phyloP scores from a whole-genome alignment of 805 yeast genomes.

The Candida pseudoglaebosa region DNA sequence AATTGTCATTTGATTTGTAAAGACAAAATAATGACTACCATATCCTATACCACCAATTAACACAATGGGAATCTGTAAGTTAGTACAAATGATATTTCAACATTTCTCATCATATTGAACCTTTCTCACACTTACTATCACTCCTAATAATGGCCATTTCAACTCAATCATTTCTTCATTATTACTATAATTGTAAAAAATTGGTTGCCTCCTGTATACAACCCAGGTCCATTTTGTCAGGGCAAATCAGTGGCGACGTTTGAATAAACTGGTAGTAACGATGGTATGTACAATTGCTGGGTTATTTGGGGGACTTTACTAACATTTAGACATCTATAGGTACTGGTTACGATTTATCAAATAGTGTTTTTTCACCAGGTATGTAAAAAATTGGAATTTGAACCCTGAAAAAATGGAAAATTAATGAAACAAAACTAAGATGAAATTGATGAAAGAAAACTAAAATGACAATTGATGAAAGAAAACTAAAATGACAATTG shows the following conservation, averaged over 20 bases:
- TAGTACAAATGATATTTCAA: slow-evolving; percentile 13
- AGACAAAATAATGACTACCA: slow-evolving; percentile 56
- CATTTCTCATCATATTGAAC: too few species aligned
- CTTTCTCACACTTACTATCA: slow-evolving; percentile 30
- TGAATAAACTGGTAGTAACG: neutral
- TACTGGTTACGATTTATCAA: slow-evolving; percentile 97
- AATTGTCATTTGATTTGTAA: slow-evolving; percentile 38
- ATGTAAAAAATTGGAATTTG: slow-evolving; percentile 18
- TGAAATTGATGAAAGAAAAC: too few species aligned
- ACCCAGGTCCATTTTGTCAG: too few species aligned
- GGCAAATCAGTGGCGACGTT: neutral
- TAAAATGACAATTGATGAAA: too few species aligned
- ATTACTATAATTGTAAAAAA: neutral
- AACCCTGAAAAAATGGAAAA: too few species aligned
- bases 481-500: too few species aligned
- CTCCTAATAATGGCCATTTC: slow-evolving; percentile 49
- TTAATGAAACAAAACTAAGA: too few species aligned
- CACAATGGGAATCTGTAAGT: slow-evolving; percentile 54
- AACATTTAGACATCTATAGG: slow-evolving; percentile 79
- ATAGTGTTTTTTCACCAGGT: slow-evolving; percentile 87
- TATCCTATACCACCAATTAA: slow-evolving; percentile 60
- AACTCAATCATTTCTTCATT: slow-evolving; percentile 27
- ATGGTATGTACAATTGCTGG: slow-evolving; percentile 1
- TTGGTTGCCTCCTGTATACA: too few species aligned
- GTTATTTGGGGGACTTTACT: neutral